These are phyloP conservation scores for Myxozyma monticola DNA, from an alignment of 805 yeast genomes.

Conservation along the genomic window DNA sequence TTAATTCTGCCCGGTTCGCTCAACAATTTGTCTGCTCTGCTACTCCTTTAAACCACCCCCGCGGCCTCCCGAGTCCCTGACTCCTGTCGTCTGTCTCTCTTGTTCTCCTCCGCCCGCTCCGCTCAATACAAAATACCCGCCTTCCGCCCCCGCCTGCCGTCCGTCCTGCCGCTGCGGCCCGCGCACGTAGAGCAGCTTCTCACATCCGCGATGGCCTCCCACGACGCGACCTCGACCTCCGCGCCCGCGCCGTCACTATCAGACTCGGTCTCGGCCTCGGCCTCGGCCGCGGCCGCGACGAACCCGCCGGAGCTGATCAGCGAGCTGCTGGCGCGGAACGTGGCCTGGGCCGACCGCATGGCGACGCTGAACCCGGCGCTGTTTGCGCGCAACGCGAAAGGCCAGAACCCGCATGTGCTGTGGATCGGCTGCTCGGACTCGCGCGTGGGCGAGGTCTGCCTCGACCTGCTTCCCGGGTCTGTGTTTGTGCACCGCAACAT, in stretches of 20 bases:
- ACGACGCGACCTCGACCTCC: not conserved
- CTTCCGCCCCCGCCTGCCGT: not conserved
- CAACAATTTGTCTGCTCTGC: not conserved
- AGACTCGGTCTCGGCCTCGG: not conserved
- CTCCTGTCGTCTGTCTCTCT: not conserved
- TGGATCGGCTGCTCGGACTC: slow-evolving; percentile 97
- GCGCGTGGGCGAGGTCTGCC: slow-evolving; percentile 76
- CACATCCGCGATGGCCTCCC: not conserved
- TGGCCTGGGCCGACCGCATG: slow-evolving; percentile 48
- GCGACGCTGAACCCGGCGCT: slow-evolving; percentile 55
- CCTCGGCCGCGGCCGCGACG: no score
- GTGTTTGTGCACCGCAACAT: slow-evolving; percentile 85
- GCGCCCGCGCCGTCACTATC: not conserved
- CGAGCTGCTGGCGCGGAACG: slow-evolving; percentile 43
- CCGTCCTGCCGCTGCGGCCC: no score
- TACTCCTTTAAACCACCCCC: not conserved
- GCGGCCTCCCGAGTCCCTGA: not conserved
- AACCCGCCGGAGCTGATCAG: slow-evolving; percentile 14
- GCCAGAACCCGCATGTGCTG: slow-evolving; percentile 88
- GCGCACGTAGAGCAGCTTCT: no score
- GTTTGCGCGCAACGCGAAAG: slow-evolving; percentile 66
- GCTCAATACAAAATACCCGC: not conserved
- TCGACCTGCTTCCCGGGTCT: slow-evolving; percentile 86
- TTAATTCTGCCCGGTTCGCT: not conserved
- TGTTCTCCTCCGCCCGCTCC: not conserved